A percentile compares a stretch with the other conserved stretches of the same genome.
Conservation (phyloP, 192 early-diverging fungal species). For the Linnemannia exigua region DNA sequence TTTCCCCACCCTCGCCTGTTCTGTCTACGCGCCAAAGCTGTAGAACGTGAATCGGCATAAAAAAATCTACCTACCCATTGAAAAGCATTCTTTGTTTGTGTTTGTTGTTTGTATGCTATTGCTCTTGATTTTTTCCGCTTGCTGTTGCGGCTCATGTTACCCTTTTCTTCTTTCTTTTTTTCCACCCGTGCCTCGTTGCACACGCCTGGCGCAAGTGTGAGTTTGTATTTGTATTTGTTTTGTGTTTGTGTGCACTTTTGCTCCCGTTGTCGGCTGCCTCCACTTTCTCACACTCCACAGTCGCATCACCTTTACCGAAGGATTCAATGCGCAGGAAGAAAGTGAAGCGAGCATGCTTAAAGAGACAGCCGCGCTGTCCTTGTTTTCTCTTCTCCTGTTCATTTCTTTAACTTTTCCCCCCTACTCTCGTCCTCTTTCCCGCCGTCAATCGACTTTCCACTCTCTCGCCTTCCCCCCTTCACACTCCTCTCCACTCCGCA, state of each 20-base stretch:
- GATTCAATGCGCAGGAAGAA: not conserved
- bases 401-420: not conserved
- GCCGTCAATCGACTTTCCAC: not conserved
- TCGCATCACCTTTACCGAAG: not conserved
- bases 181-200: not conserved
- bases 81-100: not conserved
- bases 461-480: not conserved
- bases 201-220: not conserved
- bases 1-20: too few species aligned
- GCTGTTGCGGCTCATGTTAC: not conserved
- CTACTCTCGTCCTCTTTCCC: not conserved
- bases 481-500: not conserved
- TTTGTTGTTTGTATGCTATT: not conserved
- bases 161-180: not conserved
- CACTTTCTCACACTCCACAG: not conserved
- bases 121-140: too few species aligned
- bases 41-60: too few species aligned
- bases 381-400: not conserved
- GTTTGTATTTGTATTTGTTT: not conserved
- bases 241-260: not conserved
- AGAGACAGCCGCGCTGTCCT: not conserved
- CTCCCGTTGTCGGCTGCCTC: not conserved
- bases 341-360: constrained; percentile 1
- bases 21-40: too few species aligned
- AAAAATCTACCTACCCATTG: too few species aligned